Conservation (phyloP, 1,284 basidiomycete species). For the Malassezia equina region DNA sequence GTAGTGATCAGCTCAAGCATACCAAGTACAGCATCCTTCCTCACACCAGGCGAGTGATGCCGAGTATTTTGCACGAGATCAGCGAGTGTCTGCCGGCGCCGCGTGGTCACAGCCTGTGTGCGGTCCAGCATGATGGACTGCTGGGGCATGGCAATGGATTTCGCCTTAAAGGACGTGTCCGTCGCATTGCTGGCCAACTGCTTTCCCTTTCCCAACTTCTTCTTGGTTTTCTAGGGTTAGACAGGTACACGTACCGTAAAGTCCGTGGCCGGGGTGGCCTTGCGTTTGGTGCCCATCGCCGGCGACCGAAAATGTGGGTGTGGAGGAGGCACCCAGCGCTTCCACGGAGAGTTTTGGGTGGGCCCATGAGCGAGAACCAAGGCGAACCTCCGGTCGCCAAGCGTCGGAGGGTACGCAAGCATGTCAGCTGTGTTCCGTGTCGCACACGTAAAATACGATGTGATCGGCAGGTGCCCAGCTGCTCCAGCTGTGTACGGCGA, state of each 20-base stretch:
- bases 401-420: constrained; percentile 14
- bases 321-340: too few relatives aligned
- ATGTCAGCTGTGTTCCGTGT: constrained; percentile 2
- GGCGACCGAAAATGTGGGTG: not conserved
- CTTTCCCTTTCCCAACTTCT: constrained; percentile 92
- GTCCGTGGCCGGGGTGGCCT: constrained; percentile 2
- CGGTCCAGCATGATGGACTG: constrained; percentile 39
- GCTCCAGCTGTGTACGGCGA: constrained; percentile 29
- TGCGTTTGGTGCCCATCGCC: constrained; percentile 8
- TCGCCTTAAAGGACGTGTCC: constrained; percentile 88
- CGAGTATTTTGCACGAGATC: constrained; percentile 70
- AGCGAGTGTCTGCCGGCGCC: constrained; percentile 60
- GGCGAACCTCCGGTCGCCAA: constrained; percentile 37
- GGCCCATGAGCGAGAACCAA: not conserved
- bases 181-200: constrained; percentile 70
- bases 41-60: constrained; percentile 67
- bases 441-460: constrained; percentile 26
- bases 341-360: too few relatives aligned
- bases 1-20: constrained; percentile 67
- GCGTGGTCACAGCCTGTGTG: constrained; percentile 23
- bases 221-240: constrained; percentile 68
- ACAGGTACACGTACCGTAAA: constrained; percentile 5
- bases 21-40: constrained; percentile 72
- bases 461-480: constrained; percentile 32
- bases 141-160: constrained; percentile 47